Percentiles rank a stretch among this genome's conserved stretches.
Evolutionary conservation across 208 protist genomes (phyloP).

Genomic region (Trypanosoma theileri): DNA sequence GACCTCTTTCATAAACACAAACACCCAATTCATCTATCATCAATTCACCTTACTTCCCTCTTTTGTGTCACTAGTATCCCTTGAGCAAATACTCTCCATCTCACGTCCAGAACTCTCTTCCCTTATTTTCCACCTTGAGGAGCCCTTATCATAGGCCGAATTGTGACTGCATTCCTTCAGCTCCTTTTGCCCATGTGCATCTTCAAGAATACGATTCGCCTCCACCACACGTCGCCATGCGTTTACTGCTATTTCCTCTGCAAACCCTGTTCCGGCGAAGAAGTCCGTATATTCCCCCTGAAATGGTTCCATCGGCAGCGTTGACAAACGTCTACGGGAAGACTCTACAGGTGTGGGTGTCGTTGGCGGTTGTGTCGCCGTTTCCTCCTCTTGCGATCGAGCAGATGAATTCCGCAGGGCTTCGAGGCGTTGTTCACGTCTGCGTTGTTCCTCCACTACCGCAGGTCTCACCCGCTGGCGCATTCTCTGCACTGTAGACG

Average conservation of each 20-base stretch:
- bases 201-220: background rate
- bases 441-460: conserved; percentile 31
- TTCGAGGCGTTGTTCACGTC: conserved; percentile 20
- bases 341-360: too few species aligned
- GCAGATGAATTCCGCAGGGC: conserved; percentile 8
- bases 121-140: background rate
- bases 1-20: background rate
- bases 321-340: background rate
- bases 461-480: conserved; percentile 33
- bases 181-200: background rate
- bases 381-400: background rate
- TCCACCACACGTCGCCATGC: conserved; percentile 6
- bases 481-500: conserved; percentile 36
- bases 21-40: background rate
- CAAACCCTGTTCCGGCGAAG: conserved; percentile 12
- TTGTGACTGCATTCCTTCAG: conserved; percentile 3
- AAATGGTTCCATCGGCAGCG: background rate
- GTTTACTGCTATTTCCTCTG: background rate
- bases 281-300: conserved; percentile 8
- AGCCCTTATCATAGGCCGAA: background rate
- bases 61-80: background rate
- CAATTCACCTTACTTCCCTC: background rate
- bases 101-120: conserved; percentile 5
- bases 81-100: conserved; percentile 5
- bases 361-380: too few species aligned